Evolutionary conservation across 495 filamentous ascomycete genomes (phyloP), one percentile per base, ranked within the genome.

Genomic region (Penicillium bovifimosum): DNA sequence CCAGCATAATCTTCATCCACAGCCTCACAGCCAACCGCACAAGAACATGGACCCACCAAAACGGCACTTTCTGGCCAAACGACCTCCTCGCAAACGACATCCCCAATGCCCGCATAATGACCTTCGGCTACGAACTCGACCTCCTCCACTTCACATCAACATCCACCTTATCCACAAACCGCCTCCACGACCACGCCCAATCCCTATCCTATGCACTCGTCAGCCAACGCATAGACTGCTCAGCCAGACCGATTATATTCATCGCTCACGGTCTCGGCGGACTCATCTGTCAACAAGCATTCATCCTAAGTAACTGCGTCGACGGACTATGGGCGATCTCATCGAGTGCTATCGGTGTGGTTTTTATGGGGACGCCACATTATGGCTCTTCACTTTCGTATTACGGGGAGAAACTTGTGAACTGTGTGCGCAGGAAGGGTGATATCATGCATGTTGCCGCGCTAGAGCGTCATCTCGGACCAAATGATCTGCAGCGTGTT

Each of bases 271-370:
- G 48, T 11, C n/a, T 50, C 0, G 48, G 48, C 5, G 48, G 48
- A 1, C 7, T 50, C 5, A 18, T 50, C 11, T 50, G 48, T n/a
- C 48, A 50, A 17, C 38, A 50, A 35, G 29, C 38, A 0, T 16
- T 50, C 2, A 42, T 50, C 26, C 48, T 34, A 18, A 50, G 48
- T 18, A 50, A 33, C 14, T 11, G 6, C 29, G 33, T 50, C 16
- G 48, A 50, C 39, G 48, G 48, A 1, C 48, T 50, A 24, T 50
- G 48, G 48, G 38, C 14, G 9, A 50, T 50, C 9, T 41, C 48
- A 2, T 42, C 38, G 9, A 26, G 20, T 9, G 13, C 38, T 9
- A 27, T 50, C 3, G 48, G 48, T 0, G 16, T 50, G 11, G 42
- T 50, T 6, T 50, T 50, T 9, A 50, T 50, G 29, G 48, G 48